These are phyloP conservation scores for Balakata baccata DNA, from an alignment of 345 rosid species.

Conservation along the genomic window DNA sequence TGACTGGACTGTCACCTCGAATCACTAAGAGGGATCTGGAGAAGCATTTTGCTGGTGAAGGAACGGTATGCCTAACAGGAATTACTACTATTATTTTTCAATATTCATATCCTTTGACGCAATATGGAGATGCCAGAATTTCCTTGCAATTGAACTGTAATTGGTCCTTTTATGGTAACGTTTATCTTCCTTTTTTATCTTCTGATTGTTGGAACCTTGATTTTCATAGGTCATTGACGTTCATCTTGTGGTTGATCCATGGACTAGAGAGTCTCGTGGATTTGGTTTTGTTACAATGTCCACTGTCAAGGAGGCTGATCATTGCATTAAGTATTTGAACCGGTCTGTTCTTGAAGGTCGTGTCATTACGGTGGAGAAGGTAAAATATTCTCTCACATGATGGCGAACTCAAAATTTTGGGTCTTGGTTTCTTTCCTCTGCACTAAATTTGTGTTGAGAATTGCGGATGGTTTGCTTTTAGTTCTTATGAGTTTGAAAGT, in stretches of 20 bases:
- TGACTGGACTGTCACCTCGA: slow-evolving; percentile 80
- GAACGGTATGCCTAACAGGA: slow-evolving; percentile 47
- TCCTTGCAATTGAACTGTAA: too few relatives aligned
- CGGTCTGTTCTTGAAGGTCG: slow-evolving; percentile 79
- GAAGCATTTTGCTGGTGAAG: slow-evolving; percentile 66
- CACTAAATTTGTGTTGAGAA: slow-evolving; percentile 1
- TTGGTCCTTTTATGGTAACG: too few relatives aligned
- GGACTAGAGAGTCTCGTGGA: slow-evolving; percentile 93
- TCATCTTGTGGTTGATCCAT: slow-evolving; percentile 84
- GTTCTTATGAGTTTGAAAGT: slow-evolving; percentile 46
- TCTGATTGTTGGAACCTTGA: too few relatives aligned
- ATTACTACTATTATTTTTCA: neutral
- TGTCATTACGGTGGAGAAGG: slow-evolving; percentile 90
- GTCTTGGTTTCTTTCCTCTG: neutral
- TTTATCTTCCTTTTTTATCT: too few relatives aligned
- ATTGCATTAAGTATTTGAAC: slow-evolving; percentile 69
- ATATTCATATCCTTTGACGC: too few relatives aligned
- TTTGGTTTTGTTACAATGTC: slow-evolving; percentile 89
- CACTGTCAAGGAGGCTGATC: slow-evolving; percentile 57
- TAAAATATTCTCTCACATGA: slow-evolving; percentile 18
- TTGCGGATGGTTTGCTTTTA: slow-evolving; percentile 24
- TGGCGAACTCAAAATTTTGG: neutral
- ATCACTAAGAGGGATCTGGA: slow-evolving; percentile 72
- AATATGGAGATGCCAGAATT: too few relatives aligned
- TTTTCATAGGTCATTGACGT: slow-evolving; percentile 66